Conservation (phyloP, 1,284 basidiomycete genomes). For the Puccinia coronata region DNA sequence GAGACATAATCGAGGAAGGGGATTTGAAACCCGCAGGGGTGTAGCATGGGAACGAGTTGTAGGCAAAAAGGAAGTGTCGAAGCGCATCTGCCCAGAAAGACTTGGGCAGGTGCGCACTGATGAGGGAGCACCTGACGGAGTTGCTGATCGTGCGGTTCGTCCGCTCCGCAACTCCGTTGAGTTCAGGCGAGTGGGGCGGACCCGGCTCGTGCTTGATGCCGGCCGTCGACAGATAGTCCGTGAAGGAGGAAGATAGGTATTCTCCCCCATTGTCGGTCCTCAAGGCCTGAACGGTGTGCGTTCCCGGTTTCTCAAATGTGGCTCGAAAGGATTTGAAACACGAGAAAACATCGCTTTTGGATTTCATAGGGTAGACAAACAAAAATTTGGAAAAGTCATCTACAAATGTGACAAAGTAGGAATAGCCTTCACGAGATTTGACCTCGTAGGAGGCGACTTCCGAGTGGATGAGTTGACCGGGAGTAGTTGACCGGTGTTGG, state of each 20-base stretch:
- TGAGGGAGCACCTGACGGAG: no score
- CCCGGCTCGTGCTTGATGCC: no score
- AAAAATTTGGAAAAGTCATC: background rate
- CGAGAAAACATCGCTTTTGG: background rate
- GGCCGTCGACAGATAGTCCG: no score
- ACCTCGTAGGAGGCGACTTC: background rate
- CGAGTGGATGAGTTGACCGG: background rate
- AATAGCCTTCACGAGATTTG: no score
- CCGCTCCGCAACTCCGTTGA: no score
- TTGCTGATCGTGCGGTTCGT: no score
- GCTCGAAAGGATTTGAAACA: slow-evolving; percentile 53
- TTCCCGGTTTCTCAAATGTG: no score
- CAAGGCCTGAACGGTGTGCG: no score
- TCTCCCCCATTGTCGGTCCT: no score
- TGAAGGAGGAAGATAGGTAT: no score
- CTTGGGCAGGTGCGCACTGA: no score
- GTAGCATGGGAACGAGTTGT: background rate
- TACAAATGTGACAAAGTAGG: background rate
- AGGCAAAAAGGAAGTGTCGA: background rate
- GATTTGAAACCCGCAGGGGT: background rate
- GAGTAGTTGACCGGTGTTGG: background rate
- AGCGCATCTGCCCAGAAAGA: background rate
- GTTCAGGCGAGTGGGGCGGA: no score
- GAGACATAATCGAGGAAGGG: background rate
- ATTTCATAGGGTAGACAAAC: background rate